Conservation (phyloP, 225 moss, liverwort and hornwort genomes). For the Bryum argenteum region DNA sequence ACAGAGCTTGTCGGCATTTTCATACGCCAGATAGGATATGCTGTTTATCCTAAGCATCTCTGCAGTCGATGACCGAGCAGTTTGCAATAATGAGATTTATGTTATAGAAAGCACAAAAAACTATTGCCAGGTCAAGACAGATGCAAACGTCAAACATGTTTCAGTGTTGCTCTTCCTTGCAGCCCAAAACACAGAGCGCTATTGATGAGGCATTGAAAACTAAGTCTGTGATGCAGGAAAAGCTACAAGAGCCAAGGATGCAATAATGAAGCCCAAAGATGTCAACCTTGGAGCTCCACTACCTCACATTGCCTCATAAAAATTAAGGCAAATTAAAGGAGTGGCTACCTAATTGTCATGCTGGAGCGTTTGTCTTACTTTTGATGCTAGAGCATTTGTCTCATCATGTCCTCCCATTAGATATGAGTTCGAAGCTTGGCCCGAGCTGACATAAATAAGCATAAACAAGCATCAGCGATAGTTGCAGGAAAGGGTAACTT, state of each 20-base stretch:
- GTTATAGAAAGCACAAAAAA: no score
- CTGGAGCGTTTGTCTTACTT: constrained; percentile 3
- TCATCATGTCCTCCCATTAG: neutral
- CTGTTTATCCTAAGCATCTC: neutral
- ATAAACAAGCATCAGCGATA: neutral
- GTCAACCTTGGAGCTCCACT: neutral
- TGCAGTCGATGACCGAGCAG: neutral
- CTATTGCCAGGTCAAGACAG: neutral
- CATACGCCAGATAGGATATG: no score
- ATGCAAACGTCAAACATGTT: no score
- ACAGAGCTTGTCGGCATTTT: neutral
- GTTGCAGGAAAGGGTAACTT: neutral
- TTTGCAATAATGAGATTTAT: neutral
- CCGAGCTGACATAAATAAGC: neutral
- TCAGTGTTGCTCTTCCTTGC: neutral
- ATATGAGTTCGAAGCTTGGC: neutral
- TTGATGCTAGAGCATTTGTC: neutral
- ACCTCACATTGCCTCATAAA: neutral
- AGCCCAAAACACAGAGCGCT: neutral
- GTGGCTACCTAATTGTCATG: neutral
- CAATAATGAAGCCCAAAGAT: constrained; percentile 6
- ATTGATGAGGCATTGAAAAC: no score
- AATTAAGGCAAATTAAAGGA: neutral
- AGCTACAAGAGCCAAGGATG: neutral
- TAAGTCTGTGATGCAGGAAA: neutral